A percentile compares a stretch with the other conserved stretches of the same genome.
These are phyloP conservation scores for Plantago coronopus DNA, from an alignment of 305 asterid species.

Conservation along the genomic window DNA sequence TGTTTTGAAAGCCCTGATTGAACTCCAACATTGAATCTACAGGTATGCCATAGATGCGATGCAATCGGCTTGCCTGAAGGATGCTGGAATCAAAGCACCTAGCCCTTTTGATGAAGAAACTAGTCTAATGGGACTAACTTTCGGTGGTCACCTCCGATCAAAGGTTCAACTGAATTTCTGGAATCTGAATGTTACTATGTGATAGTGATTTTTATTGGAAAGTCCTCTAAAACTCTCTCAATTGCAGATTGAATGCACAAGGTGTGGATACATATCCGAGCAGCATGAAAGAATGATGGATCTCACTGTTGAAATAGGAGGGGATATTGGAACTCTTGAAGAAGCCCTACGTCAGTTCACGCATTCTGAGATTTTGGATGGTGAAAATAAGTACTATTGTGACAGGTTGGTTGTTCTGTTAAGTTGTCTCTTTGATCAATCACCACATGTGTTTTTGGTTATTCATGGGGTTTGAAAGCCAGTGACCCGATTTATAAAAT, in stretches of 20 bases:
- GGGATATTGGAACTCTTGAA: constrained; percentile 67
- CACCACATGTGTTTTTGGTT: neutral
- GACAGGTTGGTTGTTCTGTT: constrained; percentile 47
- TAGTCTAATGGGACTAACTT: constrained; percentile 70
- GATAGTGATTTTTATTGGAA: constrained; percentile 11
- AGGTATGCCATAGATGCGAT: constrained; percentile 73
- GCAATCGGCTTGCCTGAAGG: constrained; percentile 67
- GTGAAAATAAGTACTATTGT: constrained; percentile 80
- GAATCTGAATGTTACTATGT: constrained; percentile 7
- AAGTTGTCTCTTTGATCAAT: constrained; percentile 5
- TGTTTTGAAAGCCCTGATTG: constrained; percentile 4
- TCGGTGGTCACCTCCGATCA: constrained; percentile 86
- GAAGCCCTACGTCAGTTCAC: constrained; percentile 71
- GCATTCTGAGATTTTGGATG: constrained; percentile 71
- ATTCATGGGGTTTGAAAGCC: too few relatives aligned
- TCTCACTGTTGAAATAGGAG: constrained; percentile 80
- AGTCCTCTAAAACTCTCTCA: neutral
- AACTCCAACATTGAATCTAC: constrained; percentile 17
- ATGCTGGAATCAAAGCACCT: constrained; percentile 39
- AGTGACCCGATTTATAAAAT: neutral
- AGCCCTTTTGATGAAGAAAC: constrained; percentile 62
- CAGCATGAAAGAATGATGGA: constrained; percentile 81
- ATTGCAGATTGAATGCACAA: constrained; percentile 75
- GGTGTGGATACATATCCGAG: constrained; percentile 66
- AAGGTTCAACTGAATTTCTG: constrained; percentile 41